These are phyloP conservation scores for Usnea hakonensis DNA, from an alignment of 495 filamentous ascomycete species.

Conservation along the genomic window DNA sequence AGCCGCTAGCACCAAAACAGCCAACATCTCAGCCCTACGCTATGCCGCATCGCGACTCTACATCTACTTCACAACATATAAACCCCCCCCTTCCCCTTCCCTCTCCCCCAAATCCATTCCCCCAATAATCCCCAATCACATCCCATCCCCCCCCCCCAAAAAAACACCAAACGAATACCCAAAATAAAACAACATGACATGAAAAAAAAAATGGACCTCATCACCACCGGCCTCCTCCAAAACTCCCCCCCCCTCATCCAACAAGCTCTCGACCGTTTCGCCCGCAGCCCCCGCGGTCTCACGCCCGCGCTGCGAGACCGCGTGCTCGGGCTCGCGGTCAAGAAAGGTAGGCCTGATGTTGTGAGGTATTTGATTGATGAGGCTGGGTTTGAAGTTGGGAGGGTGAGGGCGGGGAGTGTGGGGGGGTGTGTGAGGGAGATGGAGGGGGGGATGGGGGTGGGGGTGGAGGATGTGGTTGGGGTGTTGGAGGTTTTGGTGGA, in stretches of 20 bases:
- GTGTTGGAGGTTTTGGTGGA: slow-evolving; percentile 2
- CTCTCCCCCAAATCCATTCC: no score
- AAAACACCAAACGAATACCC: no score
- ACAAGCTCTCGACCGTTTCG: neutral
- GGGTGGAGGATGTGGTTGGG: neutral
- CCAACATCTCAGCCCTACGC: no score
- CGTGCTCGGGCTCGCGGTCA: neutral
- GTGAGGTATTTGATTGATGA: neutral
- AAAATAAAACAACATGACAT: no score
- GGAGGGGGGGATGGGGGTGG: no score
- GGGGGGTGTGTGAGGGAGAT: neutral
- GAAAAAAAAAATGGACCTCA: neutral
- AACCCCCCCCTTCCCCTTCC: no score
- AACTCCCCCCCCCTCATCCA: slow-evolving; percentile 1
- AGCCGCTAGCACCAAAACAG: no score
- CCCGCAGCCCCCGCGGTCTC: neutral
- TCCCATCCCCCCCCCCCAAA: no score
- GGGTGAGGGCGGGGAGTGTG: neutral
- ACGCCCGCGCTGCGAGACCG: neutral
- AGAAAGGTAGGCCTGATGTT: neutral
- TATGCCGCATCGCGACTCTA: no score
- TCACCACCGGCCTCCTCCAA: neutral
- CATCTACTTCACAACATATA: no score
- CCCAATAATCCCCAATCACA: no score
- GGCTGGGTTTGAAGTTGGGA: neutral